Evolutionary conservation across 129 eudicot species (phyloP), one percentile per base, ranked within the genome.

Genomic region (Pittosporum tobira): DNA sequence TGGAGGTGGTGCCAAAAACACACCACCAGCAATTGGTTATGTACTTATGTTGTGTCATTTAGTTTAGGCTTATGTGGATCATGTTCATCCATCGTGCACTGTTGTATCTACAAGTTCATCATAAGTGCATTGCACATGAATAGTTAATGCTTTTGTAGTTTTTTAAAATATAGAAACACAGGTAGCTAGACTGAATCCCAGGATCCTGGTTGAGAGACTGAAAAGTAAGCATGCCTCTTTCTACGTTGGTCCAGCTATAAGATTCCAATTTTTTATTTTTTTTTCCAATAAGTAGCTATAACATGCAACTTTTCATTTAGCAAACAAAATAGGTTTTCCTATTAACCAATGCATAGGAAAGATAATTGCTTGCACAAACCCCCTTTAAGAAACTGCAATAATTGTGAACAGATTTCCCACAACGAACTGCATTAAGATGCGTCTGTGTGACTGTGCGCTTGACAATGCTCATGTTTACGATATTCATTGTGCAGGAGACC

Each of bases 401-500:
- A 6, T 4, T 53, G 21, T 25, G 34, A 3, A 5, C 22, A 25
- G 3, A n/a, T 23, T 13, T 43, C 18, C 43, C 2, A 23, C 18
- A 5, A n/a, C 30, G 3, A 3, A 21, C 57, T 0, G 0, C 6
- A 53, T 19, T 40, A 49, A 36, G 11, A 24, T 15, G 18, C 48
- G 47, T 21, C 31, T 23, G 5, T 20, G 16, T 55, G 59, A 45
- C 7, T 16, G 6, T 5, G 1, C 0, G 3, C 46, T 4, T 30
- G n/a, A 31, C 27, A 3, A 7, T n/a, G 27, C 16, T 18, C 19
- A 9, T 55, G 9, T 31, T 1, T 55, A 1, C n/a, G 26, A 22
- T 2, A 31, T 18, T 10, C 44, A n/a, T 55, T 66, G 55, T 67
- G 75, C 87, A 90, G 95, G 86, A 83, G 94, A 57, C 98, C 95